These are phyloP conservation scores for Hortaea sp. DNA, from an alignment of 2,329 filamentous ascomycete genomes.

Conservation along the genomic window DNA sequence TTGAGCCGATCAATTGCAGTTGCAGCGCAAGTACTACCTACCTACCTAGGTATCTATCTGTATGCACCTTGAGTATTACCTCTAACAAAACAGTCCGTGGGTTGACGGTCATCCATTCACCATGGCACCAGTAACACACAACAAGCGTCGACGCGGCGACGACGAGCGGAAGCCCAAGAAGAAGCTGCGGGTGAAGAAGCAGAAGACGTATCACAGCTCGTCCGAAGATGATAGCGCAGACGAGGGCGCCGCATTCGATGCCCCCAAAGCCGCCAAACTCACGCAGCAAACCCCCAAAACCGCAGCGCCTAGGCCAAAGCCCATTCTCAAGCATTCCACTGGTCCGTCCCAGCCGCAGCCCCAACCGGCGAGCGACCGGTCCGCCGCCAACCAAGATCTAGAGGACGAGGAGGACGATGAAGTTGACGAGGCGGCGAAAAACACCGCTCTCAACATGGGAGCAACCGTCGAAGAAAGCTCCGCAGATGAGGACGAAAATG, in stretches of 20 bases:
- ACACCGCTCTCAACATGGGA: conserved; percentile 13
- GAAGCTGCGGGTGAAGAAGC: conserved; percentile 50
- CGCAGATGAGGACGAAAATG: conserved; percentile 30
- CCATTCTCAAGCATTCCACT: conserved; percentile 1
- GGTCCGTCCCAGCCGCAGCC: neutral
- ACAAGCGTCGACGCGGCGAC: conserved; percentile 36
- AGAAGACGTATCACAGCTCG: conserved; percentile 54
- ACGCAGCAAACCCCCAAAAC: neutral
- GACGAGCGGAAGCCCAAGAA: conserved; percentile 47
- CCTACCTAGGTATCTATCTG: too few species aligned
- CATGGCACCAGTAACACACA: conserved; percentile 11
- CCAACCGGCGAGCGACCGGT: neutral
- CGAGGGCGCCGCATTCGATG: conserved; percentile 14
- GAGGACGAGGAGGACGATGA: conserved; percentile 17
- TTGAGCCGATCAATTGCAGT: too few species aligned
- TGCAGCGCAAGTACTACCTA: too few species aligned
- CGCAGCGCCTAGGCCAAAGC: neutral
- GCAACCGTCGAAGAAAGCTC: conserved; percentile 5
- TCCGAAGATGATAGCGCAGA: conserved; percentile 43
- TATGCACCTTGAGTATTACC: too few species aligned
- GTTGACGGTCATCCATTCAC: neutral
- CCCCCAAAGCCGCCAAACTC: conserved; percentile 8
- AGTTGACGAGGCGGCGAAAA: conserved; percentile 31
- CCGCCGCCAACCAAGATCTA: neutral
- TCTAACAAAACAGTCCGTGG: too few species aligned